Conservation (phyloP, 2,329 filamentous ascomycete species). For the Diplodia seriata region DNA sequence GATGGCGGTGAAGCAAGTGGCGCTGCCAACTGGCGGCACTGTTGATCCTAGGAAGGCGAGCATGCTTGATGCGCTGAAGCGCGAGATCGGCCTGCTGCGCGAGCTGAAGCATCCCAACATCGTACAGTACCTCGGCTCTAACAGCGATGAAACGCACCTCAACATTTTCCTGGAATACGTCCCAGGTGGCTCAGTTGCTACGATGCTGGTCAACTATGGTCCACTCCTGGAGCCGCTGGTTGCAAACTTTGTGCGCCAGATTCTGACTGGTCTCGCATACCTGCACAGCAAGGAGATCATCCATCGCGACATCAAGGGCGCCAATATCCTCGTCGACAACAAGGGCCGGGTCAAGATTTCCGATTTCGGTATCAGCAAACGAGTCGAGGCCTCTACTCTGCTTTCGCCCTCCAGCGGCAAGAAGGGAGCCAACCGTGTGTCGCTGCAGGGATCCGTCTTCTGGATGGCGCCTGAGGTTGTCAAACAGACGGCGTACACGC, state of each 20-base stretch:
- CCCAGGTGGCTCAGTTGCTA: slow-evolving; percentile 94
- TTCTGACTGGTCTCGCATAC: slow-evolving; percentile 89
- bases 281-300: slow-evolving; percentile 95
- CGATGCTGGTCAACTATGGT: slow-evolving; percentile 98
- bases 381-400: slow-evolving; percentile 89
- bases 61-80: slow-evolving; percentile 97
- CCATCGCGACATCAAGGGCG: slow-evolving; percentile 98
- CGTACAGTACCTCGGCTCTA: slow-evolving; percentile 96
- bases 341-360: slow-evolving; percentile 99
- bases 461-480: slow-evolving; percentile 99
- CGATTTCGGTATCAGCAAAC: slow-evolving; percentile 98
- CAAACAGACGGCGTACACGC: slow-evolving; percentile 95
- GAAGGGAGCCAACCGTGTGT: slow-evolving; percentile 69
- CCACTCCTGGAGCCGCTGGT: slow-evolving; percentile 92
- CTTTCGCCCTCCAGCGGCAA: slow-evolving; percentile 59
- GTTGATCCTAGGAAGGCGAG: slow-evolving; percentile 89
- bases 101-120: slow-evolving; percentile 97
- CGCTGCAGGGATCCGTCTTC: slow-evolving; percentile 95
- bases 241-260: slow-evolving; percentile 95
- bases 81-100: slow-evolving; percentile 91
- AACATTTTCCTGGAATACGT: slow-evolving; percentile 99
- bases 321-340: slow-evolving; percentile 98
- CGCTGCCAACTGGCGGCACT: slow-evolving; percentile 79
- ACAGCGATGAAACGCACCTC: slow-evolving; percentile 86
- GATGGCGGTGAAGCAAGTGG: slow-evolving; percentile 97